Conservation (phyloP, 2,329 filamentous ascomycete genomes). For the Reticulascus tulasneorum region DNA sequence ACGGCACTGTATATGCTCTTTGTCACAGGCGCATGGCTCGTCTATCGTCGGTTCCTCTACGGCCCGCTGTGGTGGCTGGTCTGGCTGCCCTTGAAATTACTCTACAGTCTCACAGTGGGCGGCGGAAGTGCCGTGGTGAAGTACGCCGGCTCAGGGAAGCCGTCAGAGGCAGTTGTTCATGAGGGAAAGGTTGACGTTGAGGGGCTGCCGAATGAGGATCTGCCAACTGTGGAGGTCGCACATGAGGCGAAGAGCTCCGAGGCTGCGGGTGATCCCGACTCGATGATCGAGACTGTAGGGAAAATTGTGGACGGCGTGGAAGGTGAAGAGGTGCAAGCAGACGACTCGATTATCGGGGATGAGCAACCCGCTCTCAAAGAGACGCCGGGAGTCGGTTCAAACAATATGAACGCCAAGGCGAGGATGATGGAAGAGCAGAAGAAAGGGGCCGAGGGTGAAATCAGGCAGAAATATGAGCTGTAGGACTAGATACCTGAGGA, state of each 20-base stretch:
- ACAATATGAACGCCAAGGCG: constrained; percentile 13
- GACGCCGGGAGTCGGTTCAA: neutral
- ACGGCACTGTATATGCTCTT: constrained; percentile 81
- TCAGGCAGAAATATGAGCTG: constrained; percentile 11
- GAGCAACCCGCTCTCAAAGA: no score
- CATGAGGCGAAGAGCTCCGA: constrained; percentile 18
- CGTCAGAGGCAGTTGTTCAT: constrained; percentile 22
- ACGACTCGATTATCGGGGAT: constrained; percentile 5
- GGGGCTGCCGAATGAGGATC: constrained; percentile 33
- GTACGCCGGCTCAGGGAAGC: constrained; percentile 18
- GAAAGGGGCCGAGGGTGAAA: constrained; percentile 11
- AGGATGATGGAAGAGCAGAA: constrained; percentile 25
- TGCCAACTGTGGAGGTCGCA: constrained; percentile 48
- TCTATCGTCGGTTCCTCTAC: constrained; percentile 81
- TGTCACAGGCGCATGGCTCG: constrained; percentile 75
- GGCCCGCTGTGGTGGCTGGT: constrained; percentile 88
- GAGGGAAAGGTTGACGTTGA: constrained; percentile 24
- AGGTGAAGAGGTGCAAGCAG: constrained; percentile 14
- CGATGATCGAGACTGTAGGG: constrained; percentile 50
- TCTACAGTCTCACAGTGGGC: constrained; percentile 56
- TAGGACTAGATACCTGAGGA: no score
- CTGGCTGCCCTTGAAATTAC: constrained; percentile 71
- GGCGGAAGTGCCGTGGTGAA: constrained; percentile 49
- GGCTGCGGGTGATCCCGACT: constrained; percentile 27
- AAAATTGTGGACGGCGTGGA: constrained; percentile 44